Evolutionary conservation across 2,329 filamentous ascomycete species (phyloP).

Genomic region (Aureobasidium sp.): DNA sequence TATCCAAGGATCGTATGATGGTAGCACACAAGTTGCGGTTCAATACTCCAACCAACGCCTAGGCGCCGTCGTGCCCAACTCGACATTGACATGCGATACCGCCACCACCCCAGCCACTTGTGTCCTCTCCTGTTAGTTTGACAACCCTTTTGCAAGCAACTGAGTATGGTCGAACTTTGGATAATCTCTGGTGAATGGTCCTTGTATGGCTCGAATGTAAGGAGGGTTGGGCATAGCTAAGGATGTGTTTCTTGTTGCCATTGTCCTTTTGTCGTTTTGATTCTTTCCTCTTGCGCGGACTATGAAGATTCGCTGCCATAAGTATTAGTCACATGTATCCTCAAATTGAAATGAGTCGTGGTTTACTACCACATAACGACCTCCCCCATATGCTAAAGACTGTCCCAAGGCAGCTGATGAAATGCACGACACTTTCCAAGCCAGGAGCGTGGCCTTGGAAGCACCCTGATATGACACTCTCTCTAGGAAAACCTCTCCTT

Average conservation of each 20-base stretch:
- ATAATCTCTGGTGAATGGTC: not conserved
- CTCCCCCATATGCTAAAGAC: too few relatives aligned
- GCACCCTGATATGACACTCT: too few relatives aligned
- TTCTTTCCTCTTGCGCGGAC: not conserved
- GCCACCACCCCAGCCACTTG: not conserved
- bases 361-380: not conserved
- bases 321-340: slow-evolving; percentile 1
- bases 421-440: too few relatives aligned
- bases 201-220: not conserved
- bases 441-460: too few relatives aligned
- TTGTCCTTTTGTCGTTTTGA: not conserved
- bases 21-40: slow-evolving; percentile 16
- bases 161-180: too few relatives aligned
- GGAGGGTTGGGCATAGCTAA: not conserved
- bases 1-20: slow-evolving; percentile 15
- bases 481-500: too few relatives aligned
- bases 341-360: not conserved
- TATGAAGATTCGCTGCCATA: not conserved
- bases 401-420: too few relatives aligned
- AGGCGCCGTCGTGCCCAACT: slow-evolving; percentile 16
- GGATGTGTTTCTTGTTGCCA: not conserved
- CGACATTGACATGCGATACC: slow-evolving; percentile 21
- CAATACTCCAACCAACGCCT: slow-evolving; percentile 16
- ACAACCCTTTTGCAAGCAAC: too few relatives aligned
- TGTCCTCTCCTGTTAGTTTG: not conserved